Conservation (phyloP, 805 yeast species). For the Metschnikowia drakensbergensis region DNA sequence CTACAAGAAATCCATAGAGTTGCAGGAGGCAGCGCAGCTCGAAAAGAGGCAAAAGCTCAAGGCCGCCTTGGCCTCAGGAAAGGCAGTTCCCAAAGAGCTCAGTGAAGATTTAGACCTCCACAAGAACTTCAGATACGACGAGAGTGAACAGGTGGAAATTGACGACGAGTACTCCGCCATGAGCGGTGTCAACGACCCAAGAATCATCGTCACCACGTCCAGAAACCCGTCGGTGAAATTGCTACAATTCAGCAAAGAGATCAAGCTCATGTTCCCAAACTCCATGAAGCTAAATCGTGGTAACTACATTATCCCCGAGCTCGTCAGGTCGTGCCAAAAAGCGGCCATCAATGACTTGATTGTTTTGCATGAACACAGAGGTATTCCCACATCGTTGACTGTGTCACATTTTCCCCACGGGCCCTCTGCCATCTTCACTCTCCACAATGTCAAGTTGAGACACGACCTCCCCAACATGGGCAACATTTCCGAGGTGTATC, state of each 20-base stretch:
- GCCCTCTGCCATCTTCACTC: conserved; percentile 89
- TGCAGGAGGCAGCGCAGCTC: conserved; percentile 81
- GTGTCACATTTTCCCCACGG: conserved; percentile 97
- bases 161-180: conserved; percentile 91
- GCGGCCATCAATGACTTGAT: conserved; percentile 82
- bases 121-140: conserved; percentile 82
- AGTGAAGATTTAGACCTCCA: conserved; percentile 84
- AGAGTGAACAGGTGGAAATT: conserved; percentile 60
- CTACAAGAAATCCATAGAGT: conserved; percentile 80
- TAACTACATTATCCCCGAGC: conserved; percentile 77
- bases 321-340: conserved; percentile 78
- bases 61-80: conserved; percentile 88
- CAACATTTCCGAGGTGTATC: conserved; percentile 85
- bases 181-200: conserved; percentile 87
- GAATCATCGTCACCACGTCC: conserved; percentile 87
- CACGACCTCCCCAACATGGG: conserved; percentile 88
- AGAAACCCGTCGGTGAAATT: conserved; percentile 84
- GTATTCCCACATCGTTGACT: conserved; percentile 93
- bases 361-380: conserved; percentile 92
- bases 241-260: conserved; percentile 89
- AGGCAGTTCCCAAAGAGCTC: conserved; percentile 81
- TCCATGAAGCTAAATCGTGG: conserved; percentile 90
- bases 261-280: conserved; percentile 85
- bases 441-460: conserved; percentile 90
- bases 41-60: conserved; percentile 84